These are phyloP conservation scores for Penicillium bovifimosum DNA, from an alignment of 495 filamentous ascomycete genomes.

Conservation along the genomic window DNA sequence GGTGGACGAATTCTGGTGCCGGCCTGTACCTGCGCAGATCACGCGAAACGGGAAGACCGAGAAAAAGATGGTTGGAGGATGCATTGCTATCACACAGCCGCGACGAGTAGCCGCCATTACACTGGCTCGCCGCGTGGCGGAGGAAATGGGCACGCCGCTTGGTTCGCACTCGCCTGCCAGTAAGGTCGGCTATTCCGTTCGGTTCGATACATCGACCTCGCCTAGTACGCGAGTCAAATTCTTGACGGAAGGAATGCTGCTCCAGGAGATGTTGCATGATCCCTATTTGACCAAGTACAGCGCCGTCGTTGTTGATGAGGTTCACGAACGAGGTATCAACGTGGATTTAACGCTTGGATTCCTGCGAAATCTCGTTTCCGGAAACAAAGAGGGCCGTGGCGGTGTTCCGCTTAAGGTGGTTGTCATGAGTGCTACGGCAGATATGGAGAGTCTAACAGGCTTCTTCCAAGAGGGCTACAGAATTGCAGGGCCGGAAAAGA, in stretches of 20 bases:
- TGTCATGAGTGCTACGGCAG: slow-evolving; percentile 95
- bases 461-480: slow-evolving; percentile 61
- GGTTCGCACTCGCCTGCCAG: slow-evolving; percentile 59
- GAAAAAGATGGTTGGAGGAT: slow-evolving; percentile 64
- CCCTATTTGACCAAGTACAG: slow-evolving; percentile 79
- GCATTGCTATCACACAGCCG: slow-evolving; percentile 94
- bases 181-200: slow-evolving; percentile 85
- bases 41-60: slow-evolving; percentile 29
- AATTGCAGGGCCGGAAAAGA: slow-evolving; percentile 11
- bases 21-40: slow-evolving; percentile 47
- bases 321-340: slow-evolving; percentile 95
- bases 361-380: slow-evolving; percentile 63
- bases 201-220: slow-evolving; percentile 79
- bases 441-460: slow-evolving; percentile 66
- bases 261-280: slow-evolving; percentile 90
- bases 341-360: slow-evolving; percentile 90
- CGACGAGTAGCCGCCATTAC: slow-evolving; percentile 92
- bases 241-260: slow-evolving; percentile 92
- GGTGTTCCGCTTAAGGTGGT: slow-evolving; percentile 78
- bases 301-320: slow-evolving; percentile 89
- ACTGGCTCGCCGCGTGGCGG: slow-evolving; percentile 80
- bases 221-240: slow-evolving; percentile 82
- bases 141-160: slow-evolving; percentile 82
- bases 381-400: slow-evolving; percentile 52
- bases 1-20: slow-evolving; percentile 73